Evolutionary conservation across 129 eudicot genomes (phyloP).

Genomic region (Heracleum sosnowskyi): DNA sequence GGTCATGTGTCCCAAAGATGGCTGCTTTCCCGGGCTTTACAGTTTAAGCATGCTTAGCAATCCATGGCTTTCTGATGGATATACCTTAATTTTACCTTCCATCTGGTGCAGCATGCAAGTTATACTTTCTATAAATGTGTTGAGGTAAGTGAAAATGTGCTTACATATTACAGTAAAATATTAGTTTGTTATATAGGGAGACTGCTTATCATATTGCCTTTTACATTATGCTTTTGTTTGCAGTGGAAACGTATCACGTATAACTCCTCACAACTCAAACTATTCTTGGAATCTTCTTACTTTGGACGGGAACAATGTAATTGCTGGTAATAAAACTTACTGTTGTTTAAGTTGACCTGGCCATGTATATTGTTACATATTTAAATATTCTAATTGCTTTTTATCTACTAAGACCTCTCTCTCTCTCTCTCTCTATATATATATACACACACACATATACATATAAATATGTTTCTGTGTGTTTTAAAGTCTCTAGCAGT

Average conservation of each 20-base stretch:
- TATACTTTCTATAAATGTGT: conserved; percentile 60
- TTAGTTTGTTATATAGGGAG: not conserved
- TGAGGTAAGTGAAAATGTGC: conserved; percentile 39
- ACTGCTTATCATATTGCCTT: not conserved
- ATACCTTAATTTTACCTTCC: conserved; percentile 69
- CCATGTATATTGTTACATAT: conserved; percentile 6
- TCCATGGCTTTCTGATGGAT: conserved; percentile 97
- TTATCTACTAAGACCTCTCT: not conserved
- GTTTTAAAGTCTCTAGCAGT: conserved; percentile 70
- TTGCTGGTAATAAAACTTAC: conserved; percentile 52
- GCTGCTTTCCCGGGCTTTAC: conserved; percentile 91
- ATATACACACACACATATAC: no score
- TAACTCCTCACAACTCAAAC: conserved; percentile 59
- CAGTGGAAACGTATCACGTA: conserved; percentile 77
- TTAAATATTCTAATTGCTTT: not conserved
- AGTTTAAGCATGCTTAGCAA: conserved; percentile 34
- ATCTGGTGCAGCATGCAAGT: conserved; percentile 76
- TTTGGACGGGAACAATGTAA: conserved; percentile 60
- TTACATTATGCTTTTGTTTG: conserved; percentile 14
- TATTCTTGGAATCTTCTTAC: conserved; percentile 83
- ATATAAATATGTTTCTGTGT: not conserved
- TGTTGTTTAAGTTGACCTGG: not conserved
- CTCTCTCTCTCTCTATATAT: not conserved
- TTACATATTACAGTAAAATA: not conserved
- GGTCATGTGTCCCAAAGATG: conserved; percentile 83